Evolutionary conservation across 768 basidiomycete species (phyloP), one percentile per base, ranked within the genome.

Genomic region (Kockovaella imperatae): DNA sequence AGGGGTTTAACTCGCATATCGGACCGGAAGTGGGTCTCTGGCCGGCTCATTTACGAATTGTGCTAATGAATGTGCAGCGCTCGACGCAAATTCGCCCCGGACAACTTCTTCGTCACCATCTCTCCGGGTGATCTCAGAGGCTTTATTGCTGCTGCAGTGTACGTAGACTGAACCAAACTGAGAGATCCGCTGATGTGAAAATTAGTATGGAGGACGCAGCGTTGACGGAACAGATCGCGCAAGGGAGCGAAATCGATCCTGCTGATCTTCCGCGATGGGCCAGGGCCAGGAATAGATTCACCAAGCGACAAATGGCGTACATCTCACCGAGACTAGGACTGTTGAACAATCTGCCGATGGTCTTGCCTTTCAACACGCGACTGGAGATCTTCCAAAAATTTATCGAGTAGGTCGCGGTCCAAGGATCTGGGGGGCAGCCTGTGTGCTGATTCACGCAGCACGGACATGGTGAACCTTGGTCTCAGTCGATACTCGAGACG

Each of bases 301-400:
- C 80, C 13, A 84, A 83, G 58, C 83, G 86, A 4, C 82, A 86
- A 55, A 71, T 84, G 35, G 80, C 84, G 0, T 76, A 80, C 49
- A 74, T 96, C 43, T 83, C 84, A 3, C 93, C 91, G 0, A 81
- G 89, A 5, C 77, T 97, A 2, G 87, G 87, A 2, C 78, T 96
- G 23, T 79, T 97, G 45, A 87, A 96, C 74, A 91, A 96, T 71
- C 86, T 97, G 48, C 93, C 91, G 0, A 95, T 95, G 72, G 81
- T 88, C 4, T 84, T 97, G 47, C 91, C 93, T 0, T 97, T 97
- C 72, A 82, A 84, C 43, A 79, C 81, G 1, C 82, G 93, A n/a
- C 86, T 96, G 10, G 78, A 80, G 30, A 87, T 96, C 39, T 93
- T 96, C 73, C 78, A 87, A 20, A 75, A 80, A 45, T 95, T 95